Conservation (phyloP, 495 filamentous ascomycete species). For the Penicillium daleae region DNA sequence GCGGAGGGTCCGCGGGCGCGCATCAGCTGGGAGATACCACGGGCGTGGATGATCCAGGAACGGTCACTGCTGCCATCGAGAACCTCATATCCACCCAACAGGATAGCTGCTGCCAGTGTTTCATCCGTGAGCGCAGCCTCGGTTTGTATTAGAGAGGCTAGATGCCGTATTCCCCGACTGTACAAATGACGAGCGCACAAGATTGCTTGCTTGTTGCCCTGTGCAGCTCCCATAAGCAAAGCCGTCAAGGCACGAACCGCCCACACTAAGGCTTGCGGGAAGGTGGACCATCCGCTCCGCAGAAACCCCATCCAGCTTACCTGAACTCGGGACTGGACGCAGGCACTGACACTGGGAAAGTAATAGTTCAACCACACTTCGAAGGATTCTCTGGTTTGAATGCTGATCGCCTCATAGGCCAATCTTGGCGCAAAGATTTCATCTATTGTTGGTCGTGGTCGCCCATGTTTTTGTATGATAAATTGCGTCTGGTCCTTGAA, state of each 20-base stretch:
- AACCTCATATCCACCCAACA: constrained; percentile 36
- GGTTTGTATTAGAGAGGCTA: constrained; percentile 11
- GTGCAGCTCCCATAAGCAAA: constrained; percentile 11
- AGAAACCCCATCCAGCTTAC: constrained; percentile 1
- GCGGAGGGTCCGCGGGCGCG: constrained; percentile 28
- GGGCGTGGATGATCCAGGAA: constrained; percentile 36
- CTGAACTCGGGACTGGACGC: neutral
- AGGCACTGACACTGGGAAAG: neutral
- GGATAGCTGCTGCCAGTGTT: constrained; percentile 24
- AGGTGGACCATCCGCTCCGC: constrained; percentile 1
- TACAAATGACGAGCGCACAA: constrained; percentile 25
- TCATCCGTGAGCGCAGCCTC: constrained; percentile 15
- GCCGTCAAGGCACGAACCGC: neutral
- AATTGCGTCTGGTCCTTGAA: constrained; percentile 1
- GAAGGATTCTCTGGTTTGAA: neutral
- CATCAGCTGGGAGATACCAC: constrained; percentile 34
- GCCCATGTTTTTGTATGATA: neutral
- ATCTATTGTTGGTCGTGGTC: neutral
- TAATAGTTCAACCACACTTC: neutral
- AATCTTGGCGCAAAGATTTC: neutral
- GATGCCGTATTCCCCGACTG: constrained; percentile 15
- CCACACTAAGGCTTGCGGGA: constrained; percentile 1
- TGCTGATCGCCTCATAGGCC: neutral
- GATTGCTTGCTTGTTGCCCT: constrained; percentile 16
- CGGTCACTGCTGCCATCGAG: constrained; percentile 25